Evolutionary conservation across 228 moss, liverwort and hornwort genomes (phyloP), one percentile per base, ranked within the genome.

Genomic region (Sphagnum fallax): DNA sequence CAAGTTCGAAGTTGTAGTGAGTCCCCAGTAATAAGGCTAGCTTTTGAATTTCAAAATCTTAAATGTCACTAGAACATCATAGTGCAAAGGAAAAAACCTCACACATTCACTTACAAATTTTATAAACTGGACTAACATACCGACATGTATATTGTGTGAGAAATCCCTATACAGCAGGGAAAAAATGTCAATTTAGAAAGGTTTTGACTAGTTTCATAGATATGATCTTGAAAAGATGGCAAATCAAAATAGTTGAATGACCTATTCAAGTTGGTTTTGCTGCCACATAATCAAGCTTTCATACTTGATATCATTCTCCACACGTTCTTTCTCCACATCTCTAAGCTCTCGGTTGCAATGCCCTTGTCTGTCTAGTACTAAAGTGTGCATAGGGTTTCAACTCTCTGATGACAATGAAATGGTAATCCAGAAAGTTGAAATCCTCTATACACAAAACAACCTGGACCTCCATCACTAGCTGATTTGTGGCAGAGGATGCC

Each of bases 261-360:
- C 98, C 89, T 98, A 89, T 67, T 92, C 90, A 80, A 98, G 89
- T 75, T 98, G 98, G 68, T 72, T 69, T 78, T 87, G 87, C 81
- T 94, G 94, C 61, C 94, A 92, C 75, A 85, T 88, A 48, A 98
- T 98, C 71, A 98, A 98, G 67, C 94, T 94, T 59, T 94, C 98
- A 72, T 98, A 98, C 70, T 98, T 98, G 60, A 98, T 90, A 68
- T 98, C 98, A 65, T 93, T 92, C 77, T 98, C 98, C 75, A 98
- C 91, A 69, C 98, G 92, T 68, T 89, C 94, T 70, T 92, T 98
- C 71, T 93, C 98, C 66, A 76, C 73, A 8, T 71, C 71, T 52
- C 89, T 80, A 47, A 94, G 91, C 71, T 72, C 75, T 16, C 79
- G 64, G 60, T 93, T 90, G 64, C 93, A 91, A 52, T 78, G 85